Evolutionary conservation across 1,284 basidiomycete species (phyloP).

Genomic region (Ganoderma sinense): DNA sequence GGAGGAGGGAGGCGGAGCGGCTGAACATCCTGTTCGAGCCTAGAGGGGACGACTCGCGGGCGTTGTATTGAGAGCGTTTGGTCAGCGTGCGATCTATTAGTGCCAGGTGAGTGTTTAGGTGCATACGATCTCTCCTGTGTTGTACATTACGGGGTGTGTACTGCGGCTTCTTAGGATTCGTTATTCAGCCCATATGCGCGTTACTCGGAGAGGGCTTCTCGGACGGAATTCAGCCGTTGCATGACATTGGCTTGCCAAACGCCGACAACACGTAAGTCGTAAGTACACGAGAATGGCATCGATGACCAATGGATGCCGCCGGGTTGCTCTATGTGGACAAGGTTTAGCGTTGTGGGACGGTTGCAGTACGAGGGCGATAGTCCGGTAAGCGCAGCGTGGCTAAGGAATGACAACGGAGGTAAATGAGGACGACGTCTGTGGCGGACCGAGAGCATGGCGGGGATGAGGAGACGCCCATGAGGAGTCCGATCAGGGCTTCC

Average conservation of each 20-base stretch:
- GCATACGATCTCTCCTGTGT: background rate
- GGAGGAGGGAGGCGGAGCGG: conserved; percentile 62
- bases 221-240: background rate
- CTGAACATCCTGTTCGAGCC: conserved; percentile 63
- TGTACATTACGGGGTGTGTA: conserved; percentile 2
- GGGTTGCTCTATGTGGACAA: background rate
- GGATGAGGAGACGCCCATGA: background rate
- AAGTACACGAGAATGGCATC: background rate
- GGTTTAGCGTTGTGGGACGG: background rate
- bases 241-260: background rate
- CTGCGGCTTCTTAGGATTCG: background rate
- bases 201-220: background rate
- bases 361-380: background rate
- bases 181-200: background rate
- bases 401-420: background rate
- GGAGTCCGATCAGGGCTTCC: background rate
- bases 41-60: conserved; percentile 66
- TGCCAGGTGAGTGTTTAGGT: conserved; percentile 6
- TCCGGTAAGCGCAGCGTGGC: background rate
- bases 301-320: background rate
- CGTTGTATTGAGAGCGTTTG: conserved; percentile 42
- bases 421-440: conserved; percentile 11
- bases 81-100: background rate
- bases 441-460: conserved; percentile 1
- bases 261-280: too few species aligned